Percentiles rank a stretch among this genome's conserved stretches.
phyloP scores from a whole-genome alignment of 2,329 filamentous ascomycete genomes.

The Coniochaeta pulveracea region DNA sequence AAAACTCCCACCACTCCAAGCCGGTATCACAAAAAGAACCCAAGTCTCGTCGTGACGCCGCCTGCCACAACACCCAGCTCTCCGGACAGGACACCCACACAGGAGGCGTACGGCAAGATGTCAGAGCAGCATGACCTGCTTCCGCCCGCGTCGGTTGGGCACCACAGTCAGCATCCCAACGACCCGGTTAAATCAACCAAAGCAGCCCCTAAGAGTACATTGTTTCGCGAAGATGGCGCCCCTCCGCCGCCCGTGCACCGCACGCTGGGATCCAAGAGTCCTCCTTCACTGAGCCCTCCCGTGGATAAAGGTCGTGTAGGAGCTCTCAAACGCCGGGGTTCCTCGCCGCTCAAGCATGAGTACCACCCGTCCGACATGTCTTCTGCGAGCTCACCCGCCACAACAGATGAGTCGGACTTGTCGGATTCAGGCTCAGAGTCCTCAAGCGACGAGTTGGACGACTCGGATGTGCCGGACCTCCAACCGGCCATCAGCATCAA shows the following conservation, averaged over 20 bases:
- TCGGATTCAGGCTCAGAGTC: constrained; percentile 38
- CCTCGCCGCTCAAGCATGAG: constrained; percentile 93
- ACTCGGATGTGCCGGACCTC: constrained; percentile 47
- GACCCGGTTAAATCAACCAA: constrained; percentile 24
- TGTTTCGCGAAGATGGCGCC: constrained; percentile 40
- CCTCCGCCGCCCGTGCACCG: constrained; percentile 44
- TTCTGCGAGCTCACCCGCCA: constrained; percentile 48
- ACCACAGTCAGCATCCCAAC: constrained; percentile 17
- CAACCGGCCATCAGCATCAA: constrained; percentile 47
- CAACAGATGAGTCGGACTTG: constrained; percentile 43
- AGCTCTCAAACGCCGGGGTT: constrained; percentile 58
- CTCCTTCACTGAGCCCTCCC: constrained; percentile 30
- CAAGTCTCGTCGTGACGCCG: constrained; percentile 18
- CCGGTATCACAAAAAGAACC: constrained; percentile 20
- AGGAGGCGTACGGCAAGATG: constrained; percentile 16
- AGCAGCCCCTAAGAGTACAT: constrained; percentile 20
- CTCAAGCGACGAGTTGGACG: constrained; percentile 46
- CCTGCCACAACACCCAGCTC: constrained; percentile 16
- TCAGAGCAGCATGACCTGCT: constrained; percentile 9
- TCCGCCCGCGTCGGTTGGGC: constrained; percentile 10
- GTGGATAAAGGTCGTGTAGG: constrained; percentile 31
- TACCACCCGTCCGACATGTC: constrained; percentile 74
- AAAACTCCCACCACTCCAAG: constrained; percentile 21
- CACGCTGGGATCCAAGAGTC: constrained; percentile 26
- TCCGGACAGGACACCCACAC: constrained; percentile 26